These are phyloP conservation scores for Sarocladiaceae sp. DNA, from an alignment of 2,329 filamentous ascomycete genomes.

Conservation along the genomic window DNA sequence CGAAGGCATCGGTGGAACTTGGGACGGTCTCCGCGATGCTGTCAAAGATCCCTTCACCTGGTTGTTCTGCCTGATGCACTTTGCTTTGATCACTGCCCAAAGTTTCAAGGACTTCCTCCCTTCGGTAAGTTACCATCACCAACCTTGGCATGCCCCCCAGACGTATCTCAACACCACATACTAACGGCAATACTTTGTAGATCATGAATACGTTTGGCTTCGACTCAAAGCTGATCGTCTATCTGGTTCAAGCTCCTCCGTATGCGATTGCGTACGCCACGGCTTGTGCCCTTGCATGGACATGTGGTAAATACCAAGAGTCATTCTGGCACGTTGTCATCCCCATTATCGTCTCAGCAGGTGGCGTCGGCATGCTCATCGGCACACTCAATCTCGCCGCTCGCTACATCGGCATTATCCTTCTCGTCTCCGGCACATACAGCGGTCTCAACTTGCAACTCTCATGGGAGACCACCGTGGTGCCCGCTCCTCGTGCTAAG, in stretches of 20 bases:
- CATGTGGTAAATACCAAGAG: conserved; percentile 28
- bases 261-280: conserved; percentile 35
- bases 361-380: conserved; percentile 36
- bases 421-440: conserved; percentile 33
- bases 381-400: conserved; percentile 32
- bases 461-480: conserved; percentile 34
- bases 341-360: conserved; percentile 29
- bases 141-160: too few relatives aligned
- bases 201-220: conserved; percentile 23
- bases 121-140: conserved; percentile 21
- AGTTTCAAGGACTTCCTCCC: conserved; percentile 38
- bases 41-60: conserved; percentile 33
- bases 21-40: conserved; percentile 29
- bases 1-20: conserved; percentile 28
- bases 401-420: conserved; percentile 37
- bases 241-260: conserved; percentile 34
- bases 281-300: conserved; percentile 30
- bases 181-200: conserved; percentile 9
- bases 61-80: conserved; percentile 35
- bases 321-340: conserved; percentile 34
- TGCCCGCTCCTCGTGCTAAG: conserved; percentile 32
- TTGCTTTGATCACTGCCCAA: conserved; percentile 37
- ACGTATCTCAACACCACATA: too few relatives aligned
- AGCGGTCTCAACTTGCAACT: conserved; percentile 33
- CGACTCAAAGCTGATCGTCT: conserved; percentile 19